Base-by-base conservation (phyloP, 768 basidiomycete genomes). In the Jaapia argillacea region DNA sequence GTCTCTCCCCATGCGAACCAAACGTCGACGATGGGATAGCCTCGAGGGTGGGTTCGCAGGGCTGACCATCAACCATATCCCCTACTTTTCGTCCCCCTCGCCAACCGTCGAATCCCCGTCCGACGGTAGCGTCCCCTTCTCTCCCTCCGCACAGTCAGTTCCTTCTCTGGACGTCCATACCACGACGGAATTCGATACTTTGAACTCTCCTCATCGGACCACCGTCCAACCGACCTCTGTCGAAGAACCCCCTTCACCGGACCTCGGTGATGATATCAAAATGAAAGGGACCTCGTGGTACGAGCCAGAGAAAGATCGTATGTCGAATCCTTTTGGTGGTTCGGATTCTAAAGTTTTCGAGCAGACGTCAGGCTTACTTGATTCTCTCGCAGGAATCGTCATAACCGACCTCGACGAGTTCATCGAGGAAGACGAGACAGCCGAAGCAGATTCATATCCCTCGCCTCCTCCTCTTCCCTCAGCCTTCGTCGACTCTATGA, bases 281-380 rank as follows among this genome's bases (percentile, higher is more conserved):
- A 87, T 87, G 84, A 77, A 75, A 47, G 52, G 57, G 6, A 67
- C 68, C 6, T 74, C 77, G 24, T 82, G 79, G 78, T 82, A 79
- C 53, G 81, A 81, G 55, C 70, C 75, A 4, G 83, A 82, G 54
- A 78, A 73, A 49, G 74, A 82, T 55, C 65, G 85, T 86, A 59
- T 51, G 79, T 70, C 54, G 37, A 21, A 10, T 18, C 24, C 41
- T n/a, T n/a, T n/a, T n/a, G n/a, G n/a, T n/a, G n/a, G n/a, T n/a
- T n/a, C n/a, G n/a, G n/a, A n/a, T n/a, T n/a, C n/a, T n/a, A n/a
- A n/a, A n/a, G n/a, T n/a, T n/a, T n/a, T n/a, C n/a, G n/a, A n/a
- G n/a, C n/a, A n/a, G n/a, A n/a, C n/a, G n/a, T n/a, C n/a, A n/a
- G n/a, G n/a, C n/a, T n/a, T n/a, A 33, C 44, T 44, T 46, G 26